A percentile compares a stretch with the other conserved stretches of the same genome.
Conservation (phyloP, 2,329 filamentous ascomycete genomes). For the Colletotrichum spaethianum region DNA sequence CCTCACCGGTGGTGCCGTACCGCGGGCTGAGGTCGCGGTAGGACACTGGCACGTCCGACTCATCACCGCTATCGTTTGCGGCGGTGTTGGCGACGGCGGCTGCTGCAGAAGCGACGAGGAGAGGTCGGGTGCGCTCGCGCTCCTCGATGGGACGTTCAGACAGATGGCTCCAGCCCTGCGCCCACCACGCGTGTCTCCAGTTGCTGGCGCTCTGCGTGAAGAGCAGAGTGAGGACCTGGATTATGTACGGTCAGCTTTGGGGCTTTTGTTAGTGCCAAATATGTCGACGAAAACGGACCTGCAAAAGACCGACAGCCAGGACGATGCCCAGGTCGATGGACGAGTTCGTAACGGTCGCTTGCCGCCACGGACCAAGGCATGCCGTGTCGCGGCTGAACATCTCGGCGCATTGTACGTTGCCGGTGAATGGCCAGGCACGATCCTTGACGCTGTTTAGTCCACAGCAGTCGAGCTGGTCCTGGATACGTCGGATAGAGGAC, state of each 20-base stretch:
- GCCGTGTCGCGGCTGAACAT: slow-evolving; percentile 60
- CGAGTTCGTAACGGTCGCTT: slow-evolving; percentile 65
- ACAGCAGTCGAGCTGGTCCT: slow-evolving; percentile 77
- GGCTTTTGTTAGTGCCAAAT: not conserved
- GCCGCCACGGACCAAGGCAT: slow-evolving; percentile 71
- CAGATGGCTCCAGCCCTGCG: slow-evolving; percentile 35
- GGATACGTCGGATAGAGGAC: slow-evolving; percentile 68
- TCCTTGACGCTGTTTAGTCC: slow-evolving; percentile 72
- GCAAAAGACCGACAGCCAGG: slow-evolving; percentile 66
- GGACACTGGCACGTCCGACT: slow-evolving; percentile 31
- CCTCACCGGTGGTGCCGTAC: slow-evolving; percentile 32
- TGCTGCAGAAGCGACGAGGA: slow-evolving; percentile 19
- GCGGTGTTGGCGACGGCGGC: not conserved
- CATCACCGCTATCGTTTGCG: slow-evolving; percentile 33
- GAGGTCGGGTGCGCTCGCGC: slow-evolving; percentile 34
- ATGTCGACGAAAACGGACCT: slow-evolving; percentile 60
- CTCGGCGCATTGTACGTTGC: slow-evolving; percentile 56
- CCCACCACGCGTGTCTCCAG: slow-evolving; percentile 43
- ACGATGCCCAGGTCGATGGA: slow-evolving; percentile 70
- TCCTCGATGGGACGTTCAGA: slow-evolving; percentile 30
- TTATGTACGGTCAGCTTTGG: not conserved
- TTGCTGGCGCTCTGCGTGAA: slow-evolving; percentile 36
- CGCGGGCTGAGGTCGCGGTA: slow-evolving; percentile 36
- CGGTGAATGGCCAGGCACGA: slow-evolving; percentile 73
- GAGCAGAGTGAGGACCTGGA: slow-evolving; percentile 33